Conservation (phyloP, 2,329 filamentous ascomycete species). For the Beauveria medogensis region DNA sequence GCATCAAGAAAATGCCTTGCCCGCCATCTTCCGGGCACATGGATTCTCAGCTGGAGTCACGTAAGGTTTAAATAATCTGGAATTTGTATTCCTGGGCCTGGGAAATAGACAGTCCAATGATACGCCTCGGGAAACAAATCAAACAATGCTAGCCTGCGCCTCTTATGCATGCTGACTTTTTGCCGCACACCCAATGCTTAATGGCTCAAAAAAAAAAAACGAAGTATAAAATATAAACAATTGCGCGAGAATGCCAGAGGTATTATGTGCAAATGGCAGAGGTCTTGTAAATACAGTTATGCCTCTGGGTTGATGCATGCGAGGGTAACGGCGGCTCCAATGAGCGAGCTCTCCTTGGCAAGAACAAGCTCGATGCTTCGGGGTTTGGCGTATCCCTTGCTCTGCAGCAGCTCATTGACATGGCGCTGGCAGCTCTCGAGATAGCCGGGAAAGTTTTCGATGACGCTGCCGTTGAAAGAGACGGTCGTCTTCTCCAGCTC, state of each 20-base stretch:
- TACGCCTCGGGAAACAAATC: constrained; percentile 5
- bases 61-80: background rate
- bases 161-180: constrained; percentile 15
- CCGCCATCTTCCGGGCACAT: too few species aligned
- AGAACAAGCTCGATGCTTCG: constrained; percentile 53
- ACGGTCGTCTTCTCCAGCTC: constrained; percentile 46
- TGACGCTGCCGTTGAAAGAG: constrained; percentile 73
- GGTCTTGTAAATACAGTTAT: constrained; percentile 8
- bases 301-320: constrained; percentile 30
- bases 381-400: constrained; percentile 26
- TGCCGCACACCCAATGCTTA: constrained; percentile 11
- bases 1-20: too few species aligned
- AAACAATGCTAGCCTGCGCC: constrained; percentile 16
- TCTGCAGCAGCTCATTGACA: constrained; percentile 49
- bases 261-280: constrained; percentile 7
- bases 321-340: constrained; percentile 66
- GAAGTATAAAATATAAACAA: constrained; percentile 3
- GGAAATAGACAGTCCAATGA: constrained; percentile 11
- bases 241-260: background rate
- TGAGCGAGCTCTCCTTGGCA: constrained; percentile 65
- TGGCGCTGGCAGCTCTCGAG: constrained; percentile 52
- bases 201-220: background rate
- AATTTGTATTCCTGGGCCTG: constrained; percentile 2
- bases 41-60: too few species aligned
- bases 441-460: constrained; percentile 70